Evolutionary conservation across 495 filamentous ascomycete genomes (phyloP), one percentile per base, ranked within the genome.

Genomic region (Xylaria nigripes): DNA sequence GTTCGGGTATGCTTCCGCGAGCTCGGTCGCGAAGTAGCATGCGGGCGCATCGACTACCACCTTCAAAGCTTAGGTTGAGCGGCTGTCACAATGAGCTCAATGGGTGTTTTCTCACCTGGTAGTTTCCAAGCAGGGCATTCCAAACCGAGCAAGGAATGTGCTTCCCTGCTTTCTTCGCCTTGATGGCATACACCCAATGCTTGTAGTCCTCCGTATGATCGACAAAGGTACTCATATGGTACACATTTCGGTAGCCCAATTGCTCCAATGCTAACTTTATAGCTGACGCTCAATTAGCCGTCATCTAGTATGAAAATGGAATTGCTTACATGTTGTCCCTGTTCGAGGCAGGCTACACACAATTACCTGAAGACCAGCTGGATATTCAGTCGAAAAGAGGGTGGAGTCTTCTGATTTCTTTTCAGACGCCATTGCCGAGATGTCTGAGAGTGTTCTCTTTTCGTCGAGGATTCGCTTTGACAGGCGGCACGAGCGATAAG

Each of bases 161-260:
- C 18, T 73, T 63, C 12, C 77, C 77, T 42, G 80, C 68, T 61
- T 75, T 82, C 57, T 84, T 84, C 55, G 79, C 81, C 16, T 66
- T 68, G 23, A 83, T 70, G 51, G 79, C 81, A 61, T 82, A 75
- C 56, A 74, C 71, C 82, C 81, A 84, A 73, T 82, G 78, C 19
- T 76, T 52, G 52, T 73, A 76, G 61, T 84, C 80, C 0, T 76
- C 77, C 2, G 81, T 78, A 67, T 84, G 81, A 65, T 82, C 77
- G 56, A 72, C 72, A 50, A 75, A 78, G 34, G 74, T 77, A 74
- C 82, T 80, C 79, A 82, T 83, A 70, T 83, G 81, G 70, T 85
- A 82, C 55, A 72, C 75, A 63, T 80, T 76, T 49, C 66, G 57
- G 64, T 77, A 82, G 43, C 81, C 81, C 22, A 84, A 70, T 41